These are phyloP conservation scores for Colletotrichum tanaceti DNA, from an alignment of 2,329 filamentous ascomycete species.

Conservation along the genomic window DNA sequence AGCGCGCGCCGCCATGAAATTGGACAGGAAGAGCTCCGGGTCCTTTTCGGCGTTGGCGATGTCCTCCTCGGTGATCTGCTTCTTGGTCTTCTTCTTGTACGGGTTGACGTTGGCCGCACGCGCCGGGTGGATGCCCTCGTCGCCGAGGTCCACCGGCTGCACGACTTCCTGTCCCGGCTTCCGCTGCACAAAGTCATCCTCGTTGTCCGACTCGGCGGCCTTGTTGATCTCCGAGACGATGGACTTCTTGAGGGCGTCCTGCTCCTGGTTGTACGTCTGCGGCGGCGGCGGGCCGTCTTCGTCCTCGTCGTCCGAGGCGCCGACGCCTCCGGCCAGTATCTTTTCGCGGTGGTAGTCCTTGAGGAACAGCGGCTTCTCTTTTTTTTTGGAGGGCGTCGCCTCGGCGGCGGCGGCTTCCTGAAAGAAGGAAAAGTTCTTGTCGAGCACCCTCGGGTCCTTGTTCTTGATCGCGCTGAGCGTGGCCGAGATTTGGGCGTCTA, in stretches of 20 bases:
- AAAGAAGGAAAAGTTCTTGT: conserved; percentile 79
- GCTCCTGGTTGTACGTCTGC: conserved; percentile 87
- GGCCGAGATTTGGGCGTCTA: conserved; percentile 88
- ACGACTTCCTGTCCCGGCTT: conserved; percentile 65
- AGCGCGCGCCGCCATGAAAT: conserved; percentile 91
- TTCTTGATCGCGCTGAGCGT: conserved; percentile 88
- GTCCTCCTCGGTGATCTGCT: conserved; percentile 66
- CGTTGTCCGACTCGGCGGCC: conserved; percentile 63
- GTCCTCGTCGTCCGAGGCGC: conserved; percentile 69
- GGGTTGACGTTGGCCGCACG: conserved; percentile 56
- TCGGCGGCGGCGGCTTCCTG: conserved; percentile 61
- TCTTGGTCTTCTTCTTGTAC: conserved; percentile 53
- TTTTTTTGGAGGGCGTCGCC: conserved; percentile 60
- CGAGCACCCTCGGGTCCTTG: conserved; percentile 93
- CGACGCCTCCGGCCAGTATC: conserved; percentile 77
- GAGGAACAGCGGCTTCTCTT: conserved; percentile 86
- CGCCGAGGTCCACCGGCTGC: conserved; percentile 35
- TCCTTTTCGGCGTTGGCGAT: conserved; percentile 84
- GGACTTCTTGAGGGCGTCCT: conserved; percentile 81
- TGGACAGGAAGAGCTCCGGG: conserved; percentile 91
- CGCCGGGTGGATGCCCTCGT: conserved; percentile 68
- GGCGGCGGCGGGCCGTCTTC: conserved; percentile 58
- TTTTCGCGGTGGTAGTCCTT: conserved; percentile 94
- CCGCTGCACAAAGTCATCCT: conserved; percentile 77
- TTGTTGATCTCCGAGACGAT: conserved; percentile 86